phyloP scores from a whole-genome alignment of 345 rosid species.

The Aquilaria malaccensis region DNA sequence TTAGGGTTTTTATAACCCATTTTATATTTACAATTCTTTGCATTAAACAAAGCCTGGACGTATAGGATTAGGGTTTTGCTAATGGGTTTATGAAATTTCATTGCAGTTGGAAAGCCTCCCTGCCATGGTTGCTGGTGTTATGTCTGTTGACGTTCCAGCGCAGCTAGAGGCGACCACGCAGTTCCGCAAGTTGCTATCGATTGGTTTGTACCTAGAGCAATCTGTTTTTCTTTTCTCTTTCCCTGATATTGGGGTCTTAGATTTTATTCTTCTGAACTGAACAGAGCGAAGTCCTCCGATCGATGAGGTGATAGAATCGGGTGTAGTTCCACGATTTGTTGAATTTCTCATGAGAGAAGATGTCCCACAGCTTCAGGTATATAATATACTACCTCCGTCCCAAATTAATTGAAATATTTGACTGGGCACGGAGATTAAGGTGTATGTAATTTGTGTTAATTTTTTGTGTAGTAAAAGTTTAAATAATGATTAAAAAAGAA shows the following conservation, averaged over 20 bases:
- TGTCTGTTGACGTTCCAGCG: constrained; percentile 25
- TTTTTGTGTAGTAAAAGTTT: no score
- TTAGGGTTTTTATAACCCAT: background rate
- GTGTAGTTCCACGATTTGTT: constrained; percentile 35
- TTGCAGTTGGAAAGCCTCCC: constrained; percentile 39
- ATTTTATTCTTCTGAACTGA: background rate
- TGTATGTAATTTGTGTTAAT: no score
- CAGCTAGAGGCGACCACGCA: constrained; percentile 40
- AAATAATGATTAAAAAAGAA: no score
- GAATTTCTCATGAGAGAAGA: constrained; percentile 13
- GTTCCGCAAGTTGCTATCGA: constrained; percentile 42
- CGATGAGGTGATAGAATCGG: constrained; percentile 33
- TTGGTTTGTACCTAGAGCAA: constrained; percentile 20
- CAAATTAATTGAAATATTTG: no score
- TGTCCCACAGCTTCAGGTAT: constrained; percentile 13
- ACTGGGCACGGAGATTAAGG: no score
- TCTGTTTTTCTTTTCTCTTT: background rate
- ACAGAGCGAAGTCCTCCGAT: constrained; percentile 36
- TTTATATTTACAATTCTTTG: background rate
- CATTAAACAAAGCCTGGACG: no score
- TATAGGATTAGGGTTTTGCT: no score
- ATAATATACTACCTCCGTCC: no score
- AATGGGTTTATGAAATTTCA: background rate
- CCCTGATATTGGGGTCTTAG: background rate
- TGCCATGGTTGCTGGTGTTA: constrained; percentile 34